phyloP scores from a whole-genome alignment of 2,329 filamentous ascomycete species.

The Fusarium coffeatum region DNA sequence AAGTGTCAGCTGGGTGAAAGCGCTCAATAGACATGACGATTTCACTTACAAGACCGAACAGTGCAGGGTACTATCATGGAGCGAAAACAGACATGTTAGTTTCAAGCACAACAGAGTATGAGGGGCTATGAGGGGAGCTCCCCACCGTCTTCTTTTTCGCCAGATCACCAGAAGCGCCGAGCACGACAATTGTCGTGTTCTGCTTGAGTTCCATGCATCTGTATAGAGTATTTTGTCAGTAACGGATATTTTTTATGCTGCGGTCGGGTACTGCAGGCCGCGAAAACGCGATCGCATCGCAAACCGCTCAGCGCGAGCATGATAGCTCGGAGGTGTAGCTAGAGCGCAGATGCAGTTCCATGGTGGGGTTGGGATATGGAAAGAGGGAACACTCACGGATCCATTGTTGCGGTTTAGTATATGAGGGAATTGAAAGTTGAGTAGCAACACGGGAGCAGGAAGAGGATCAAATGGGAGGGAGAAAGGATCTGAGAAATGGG shows the following conservation, averaged over 20 bases:
- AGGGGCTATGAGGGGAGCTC: slow-evolving; percentile 29
- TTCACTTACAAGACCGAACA: slow-evolving; percentile 91
- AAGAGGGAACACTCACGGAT: slow-evolving; percentile 43
- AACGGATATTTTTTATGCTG: background rate
- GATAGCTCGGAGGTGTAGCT: slow-evolving; percentile 26
- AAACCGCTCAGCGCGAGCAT: slow-evolving; percentile 34
- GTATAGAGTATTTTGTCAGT: slow-evolving; percentile 27
- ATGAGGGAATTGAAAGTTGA: slow-evolving; percentile 18
- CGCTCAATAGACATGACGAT: background rate
- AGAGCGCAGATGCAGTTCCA: slow-evolving; percentile 16
- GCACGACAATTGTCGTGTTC: slow-evolving; percentile 95
- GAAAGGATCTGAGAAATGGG: slow-evolving; percentile 31
- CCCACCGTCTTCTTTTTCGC: slow-evolving; percentile 99
- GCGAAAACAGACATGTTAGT: slow-evolving; percentile 41
- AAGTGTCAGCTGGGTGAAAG: slow-evolving; percentile 19
- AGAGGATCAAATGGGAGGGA: slow-evolving; percentile 25
- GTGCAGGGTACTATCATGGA: slow-evolving; percentile 81
- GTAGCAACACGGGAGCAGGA: slow-evolving; percentile 11
- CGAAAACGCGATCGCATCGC: slow-evolving; percentile 23
- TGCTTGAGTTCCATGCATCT: slow-evolving; percentile 92
- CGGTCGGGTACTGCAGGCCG: background rate
- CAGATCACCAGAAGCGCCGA: slow-evolving; percentile 96
- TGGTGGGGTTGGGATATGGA: slow-evolving; percentile 43
- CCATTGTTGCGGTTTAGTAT: slow-evolving; percentile 42
- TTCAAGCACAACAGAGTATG: slow-evolving; percentile 10